Evolutionary conservation across 768 basidiomycete species (phyloP).

Genomic region (Boletus sp.): DNA sequence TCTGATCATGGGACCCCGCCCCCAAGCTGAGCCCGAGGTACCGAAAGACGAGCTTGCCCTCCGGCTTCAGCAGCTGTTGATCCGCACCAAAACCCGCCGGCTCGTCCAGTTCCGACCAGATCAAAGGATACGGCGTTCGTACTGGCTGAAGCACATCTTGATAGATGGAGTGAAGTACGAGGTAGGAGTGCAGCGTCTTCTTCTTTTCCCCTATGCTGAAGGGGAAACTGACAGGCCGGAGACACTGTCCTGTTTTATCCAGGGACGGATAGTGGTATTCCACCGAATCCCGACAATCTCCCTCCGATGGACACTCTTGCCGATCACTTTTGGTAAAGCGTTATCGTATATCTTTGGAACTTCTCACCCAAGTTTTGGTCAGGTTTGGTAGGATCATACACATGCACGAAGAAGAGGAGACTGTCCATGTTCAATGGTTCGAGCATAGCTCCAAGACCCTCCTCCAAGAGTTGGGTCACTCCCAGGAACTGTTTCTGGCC

Average conservation of each 20-base stretch:
- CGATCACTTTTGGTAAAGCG: constrained; percentile 62
- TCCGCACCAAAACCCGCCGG: constrained; percentile 14
- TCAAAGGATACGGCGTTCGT: constrained; percentile 36
- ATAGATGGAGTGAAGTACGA: constrained; percentile 46
- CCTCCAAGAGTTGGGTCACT: constrained; percentile 57
- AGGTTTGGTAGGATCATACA: constrained; percentile 72
- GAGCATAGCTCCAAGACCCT: constrained; percentile 64
- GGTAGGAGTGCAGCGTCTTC: constrained; percentile 29
- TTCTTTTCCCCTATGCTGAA: constrained; percentile 1
- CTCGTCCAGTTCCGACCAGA: constrained; percentile 22
- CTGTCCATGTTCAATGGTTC: constrained; percentile 71
- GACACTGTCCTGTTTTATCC: constrained; percentile 58
- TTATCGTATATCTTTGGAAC: background rate
- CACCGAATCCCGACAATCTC: constrained; percentile 38
- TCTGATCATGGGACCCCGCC: constrained; percentile 50
- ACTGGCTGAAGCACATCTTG: constrained; percentile 38
- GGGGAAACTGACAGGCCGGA: constrained; percentile 46
- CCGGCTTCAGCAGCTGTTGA: constrained; percentile 24
- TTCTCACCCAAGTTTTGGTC: background rate
- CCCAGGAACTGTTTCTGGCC: constrained; percentile 65
- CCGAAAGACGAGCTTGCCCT: constrained; percentile 10
- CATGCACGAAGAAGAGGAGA: constrained; percentile 42
- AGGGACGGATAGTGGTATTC: constrained; percentile 25
- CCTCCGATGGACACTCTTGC: constrained; percentile 42
- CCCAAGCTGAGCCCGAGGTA: constrained; percentile 11